Base-by-base conservation (phyloP, 208 protist species). In the Wallacemonas sp. region DNA sequence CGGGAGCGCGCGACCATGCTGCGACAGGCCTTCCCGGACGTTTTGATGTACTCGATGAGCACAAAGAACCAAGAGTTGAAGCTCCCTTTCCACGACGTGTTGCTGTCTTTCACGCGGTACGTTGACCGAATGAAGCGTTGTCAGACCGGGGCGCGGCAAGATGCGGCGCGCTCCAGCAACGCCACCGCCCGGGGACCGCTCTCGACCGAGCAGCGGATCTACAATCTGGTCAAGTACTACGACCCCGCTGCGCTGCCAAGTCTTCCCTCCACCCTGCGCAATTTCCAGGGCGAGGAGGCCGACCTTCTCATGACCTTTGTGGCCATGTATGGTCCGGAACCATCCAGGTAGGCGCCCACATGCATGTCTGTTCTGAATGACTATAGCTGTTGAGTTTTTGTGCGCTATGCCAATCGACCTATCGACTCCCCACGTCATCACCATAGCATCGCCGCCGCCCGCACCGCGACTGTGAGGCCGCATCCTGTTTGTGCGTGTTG, bases 251-350 rank as follows among this genome's bases (percentile, higher is more conserved):
- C 63, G 2, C 20, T 81, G 8, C 11, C 12, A 11, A 33, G 32
- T 12, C 55, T 84, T 11, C 70, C 79, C 1, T 29, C 29, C 11
- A 82, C 59, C 7, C 65, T 90, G 16, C 48, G 57, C 28, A 73
- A 80, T 29, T 80, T 84, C 68, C 57, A 31, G 12, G 73, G 84
- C 3, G 66, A 85, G 28, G 84, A 85, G 52, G 77, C 77, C 32
- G 67, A 55, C 25, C 68, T 90, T 4, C 54, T 87, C 22, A 70
- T 75, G 64, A 85, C 84, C 2, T 55, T 87, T 33, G 62, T 65
- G 2, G 74, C 72, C 5, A 71, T 72, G 61, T 86, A 87, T 48
- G 77, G 81, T 3, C 84, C 81, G 1, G 84, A 91, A 61, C 84
- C 75, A 7, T 32, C 48, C n/a, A 11, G 8, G 7, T 50, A 50